A percentile compares a stretch with the other conserved stretches of the same genome.
phyloP scores from a whole-genome alignment of 1,284 basidiomycete species.

The Salmacisia buchloeana region DNA sequence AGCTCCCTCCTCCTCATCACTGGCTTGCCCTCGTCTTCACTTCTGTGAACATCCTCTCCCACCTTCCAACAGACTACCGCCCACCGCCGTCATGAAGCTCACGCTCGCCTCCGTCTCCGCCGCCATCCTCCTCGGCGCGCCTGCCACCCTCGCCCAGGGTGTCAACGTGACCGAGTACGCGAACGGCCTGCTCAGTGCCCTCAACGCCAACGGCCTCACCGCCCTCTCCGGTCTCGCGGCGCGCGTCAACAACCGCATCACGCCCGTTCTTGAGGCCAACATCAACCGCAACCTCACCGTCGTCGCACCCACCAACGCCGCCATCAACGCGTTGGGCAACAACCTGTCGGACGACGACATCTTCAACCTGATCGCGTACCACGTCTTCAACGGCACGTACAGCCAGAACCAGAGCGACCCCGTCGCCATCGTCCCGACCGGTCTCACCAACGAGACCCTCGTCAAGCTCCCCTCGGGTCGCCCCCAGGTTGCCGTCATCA shows the following conservation, averaged over 20 bases:
- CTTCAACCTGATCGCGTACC: conserved; percentile 60
- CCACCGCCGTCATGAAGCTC: conserved; percentile 28
- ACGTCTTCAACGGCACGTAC: conserved; percentile 61
- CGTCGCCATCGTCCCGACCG: conserved; percentile 59
- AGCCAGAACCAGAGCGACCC: conserved; percentile 30
- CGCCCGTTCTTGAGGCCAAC: conserved; percentile 4
- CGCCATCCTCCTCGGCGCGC: conserved; percentile 22
- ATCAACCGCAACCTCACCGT: conserved; percentile 44
- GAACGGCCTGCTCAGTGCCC: conserved; percentile 24
- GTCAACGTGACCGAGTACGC: conserved; percentile 29
- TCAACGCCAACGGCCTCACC: conserved; percentile 28
- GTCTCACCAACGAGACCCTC: conserved; percentile 54
- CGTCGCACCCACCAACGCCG: conserved; percentile 52
- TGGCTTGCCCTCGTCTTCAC: too few relatives aligned
- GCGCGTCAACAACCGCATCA: background rate
- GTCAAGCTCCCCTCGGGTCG: conserved; percentile 24
- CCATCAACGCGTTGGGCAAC: conserved; percentile 44
- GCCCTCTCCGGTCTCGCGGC: conserved; percentile 19
- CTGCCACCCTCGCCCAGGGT: conserved; percentile 22
- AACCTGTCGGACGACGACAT: conserved; percentile 53
- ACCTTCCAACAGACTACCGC: background rate
- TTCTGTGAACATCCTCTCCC: conserved; percentile 7
- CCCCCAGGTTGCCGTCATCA: conserved; percentile 62
- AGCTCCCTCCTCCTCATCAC: too few relatives aligned
- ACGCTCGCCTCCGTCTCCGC: conserved; percentile 19